Percentiles rank a stretch among this genome's conserved stretches.
Conservation (phyloP, 768 basidiomycete species). For the Hygrocybe punicea region DNA sequence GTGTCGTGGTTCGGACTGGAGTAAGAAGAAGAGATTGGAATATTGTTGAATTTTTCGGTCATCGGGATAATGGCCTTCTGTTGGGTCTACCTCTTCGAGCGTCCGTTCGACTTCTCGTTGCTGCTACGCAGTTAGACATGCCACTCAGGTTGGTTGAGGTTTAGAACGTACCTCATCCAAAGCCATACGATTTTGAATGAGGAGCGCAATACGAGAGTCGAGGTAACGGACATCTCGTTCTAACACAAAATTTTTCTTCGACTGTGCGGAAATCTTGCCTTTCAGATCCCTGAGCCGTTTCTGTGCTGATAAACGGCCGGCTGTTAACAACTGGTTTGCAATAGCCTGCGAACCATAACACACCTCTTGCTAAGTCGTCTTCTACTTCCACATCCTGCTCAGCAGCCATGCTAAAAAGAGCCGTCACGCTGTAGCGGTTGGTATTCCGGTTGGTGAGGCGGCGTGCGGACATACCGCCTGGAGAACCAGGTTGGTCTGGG, state of each 20-base stretch:
- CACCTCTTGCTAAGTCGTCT: slow-evolving; percentile 92
- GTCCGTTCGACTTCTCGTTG: slow-evolving; percentile 95
- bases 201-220: slow-evolving; percentile 92
- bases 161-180: slow-evolving; percentile 73
- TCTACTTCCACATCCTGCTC: slow-evolving; percentile 98
- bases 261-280: slow-evolving; percentile 94
- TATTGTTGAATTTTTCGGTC: slow-evolving; percentile 94
- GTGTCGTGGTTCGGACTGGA: slow-evolving; percentile 96
- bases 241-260: slow-evolving; percentile 99
- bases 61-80: slow-evolving; percentile 89
- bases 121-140: slow-evolving; percentile 37
- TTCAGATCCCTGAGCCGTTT: slow-evolving; percentile 96
- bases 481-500: slow-evolving; percentile 57
- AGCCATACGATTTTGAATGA: slow-evolving; percentile 98
- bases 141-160: slow-evolving; percentile 1
- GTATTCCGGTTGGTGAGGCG: slow-evolving; percentile 89
- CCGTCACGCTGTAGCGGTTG: slow-evolving; percentile 94
- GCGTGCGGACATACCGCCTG: slow-evolving; percentile 63
- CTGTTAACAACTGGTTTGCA: slow-evolving; percentile 1
- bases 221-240: slow-evolving; percentile 98
- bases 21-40: slow-evolving; percentile 96
- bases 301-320: slow-evolving; percentile 60
- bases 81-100: slow-evolving; percentile 92
- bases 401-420: slow-evolving; percentile 95
- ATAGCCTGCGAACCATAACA: slow-evolving; percentile 24